A percentile compares a stretch with the other conserved stretches of the same genome.
phyloP scores from a whole-genome alignment of 352 stramenopile genomes.

The Pythium aquatile region DNA sequence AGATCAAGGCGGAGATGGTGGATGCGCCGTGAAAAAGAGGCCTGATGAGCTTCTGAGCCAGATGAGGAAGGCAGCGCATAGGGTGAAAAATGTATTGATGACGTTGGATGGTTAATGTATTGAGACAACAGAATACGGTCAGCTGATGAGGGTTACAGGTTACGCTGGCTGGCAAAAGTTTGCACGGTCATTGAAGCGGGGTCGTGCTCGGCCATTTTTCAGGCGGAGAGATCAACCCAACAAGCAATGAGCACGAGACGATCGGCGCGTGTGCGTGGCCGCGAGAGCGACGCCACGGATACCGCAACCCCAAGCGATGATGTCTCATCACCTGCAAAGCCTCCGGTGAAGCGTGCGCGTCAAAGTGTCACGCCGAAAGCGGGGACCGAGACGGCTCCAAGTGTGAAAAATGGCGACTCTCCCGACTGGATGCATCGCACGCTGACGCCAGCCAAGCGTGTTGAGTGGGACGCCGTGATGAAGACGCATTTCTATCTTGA shows the following conservation, averaged over 20 bases:
- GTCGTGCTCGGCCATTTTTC: background rate
- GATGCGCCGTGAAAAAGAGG: too few relatives aligned
- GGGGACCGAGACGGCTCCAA: background rate
- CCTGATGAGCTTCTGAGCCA: too few relatives aligned
- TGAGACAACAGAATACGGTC: background rate
- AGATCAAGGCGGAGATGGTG: too few relatives aligned
- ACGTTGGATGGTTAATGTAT: background rate
- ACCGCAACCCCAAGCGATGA: background rate
- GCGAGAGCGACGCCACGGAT: slow-evolving; percentile 16
- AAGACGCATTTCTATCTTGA: slow-evolving; percentile 34
- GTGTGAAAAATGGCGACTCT: background rate
- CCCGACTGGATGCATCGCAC: slow-evolving; percentile 1
- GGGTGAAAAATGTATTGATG: background rate
- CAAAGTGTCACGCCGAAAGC: background rate
- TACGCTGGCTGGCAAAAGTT: slow-evolving; percentile 1
- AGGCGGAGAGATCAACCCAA: background rate
- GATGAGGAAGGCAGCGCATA: too few relatives aligned
- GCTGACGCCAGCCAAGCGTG: slow-evolving; percentile 19
- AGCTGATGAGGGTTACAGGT: background rate
- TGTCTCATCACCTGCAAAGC: background rate
- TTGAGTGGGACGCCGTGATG: slow-evolving; percentile 43
- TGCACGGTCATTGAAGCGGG: background rate
- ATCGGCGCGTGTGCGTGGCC: slow-evolving; percentile 26
- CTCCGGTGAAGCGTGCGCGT: slow-evolving; percentile 2
- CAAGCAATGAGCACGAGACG: slow-evolving; percentile 27